Evolutionary conservation across 192 early-diverging fungal genomes (phyloP), one percentile per base, ranked within the genome.

Genomic region (Coemansia sp.): DNA sequence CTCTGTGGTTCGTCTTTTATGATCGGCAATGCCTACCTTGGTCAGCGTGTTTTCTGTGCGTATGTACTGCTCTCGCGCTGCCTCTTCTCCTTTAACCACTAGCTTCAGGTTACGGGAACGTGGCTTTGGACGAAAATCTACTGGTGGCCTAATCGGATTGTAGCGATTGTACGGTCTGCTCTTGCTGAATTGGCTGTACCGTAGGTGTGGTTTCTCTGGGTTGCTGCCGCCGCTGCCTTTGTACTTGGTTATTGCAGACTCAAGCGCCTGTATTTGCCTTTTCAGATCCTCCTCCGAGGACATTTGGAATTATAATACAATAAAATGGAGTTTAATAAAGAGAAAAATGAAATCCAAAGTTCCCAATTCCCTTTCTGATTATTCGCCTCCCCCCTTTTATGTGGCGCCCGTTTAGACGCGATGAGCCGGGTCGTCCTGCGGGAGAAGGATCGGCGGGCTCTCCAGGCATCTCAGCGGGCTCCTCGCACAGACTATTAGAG

Each of bases 101-200:
- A 80, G 73, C 59, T 75, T 80, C 59, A 80, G 59, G 40, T 75
- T 80, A n/a, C 69, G 69, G 66, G 77, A 80, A 15, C 59, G 65
- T 4, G 52, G 64, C 19, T 41, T 38, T 22, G 45, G 58, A n/a
- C 35, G 29, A 13, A 6, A 35, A 11, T 46, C 20, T 22, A 25
- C 62, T 10, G 35, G 36, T 25, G 77, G 69, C 5, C 73, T 50
- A 22, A 69, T 48, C 43, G 77, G 77, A 19, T 52, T 65, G 62
- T 71, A 69, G 10, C 73, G 65, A 1, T 61, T 25, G 32, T 54
- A n/a, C 4, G 9, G 20, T 49, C 33, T 46, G 19, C 22, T 46
- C 10, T 15, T 32, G 56, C 17, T 38, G 56, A 5, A 20, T 19
- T 23, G 55, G 48, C 23, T 54, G 32, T 17, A 38, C 10, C 33